Conservation (phyloP, 257 asterid genomes). For the Ophiorrhiza pumila region DNA sequence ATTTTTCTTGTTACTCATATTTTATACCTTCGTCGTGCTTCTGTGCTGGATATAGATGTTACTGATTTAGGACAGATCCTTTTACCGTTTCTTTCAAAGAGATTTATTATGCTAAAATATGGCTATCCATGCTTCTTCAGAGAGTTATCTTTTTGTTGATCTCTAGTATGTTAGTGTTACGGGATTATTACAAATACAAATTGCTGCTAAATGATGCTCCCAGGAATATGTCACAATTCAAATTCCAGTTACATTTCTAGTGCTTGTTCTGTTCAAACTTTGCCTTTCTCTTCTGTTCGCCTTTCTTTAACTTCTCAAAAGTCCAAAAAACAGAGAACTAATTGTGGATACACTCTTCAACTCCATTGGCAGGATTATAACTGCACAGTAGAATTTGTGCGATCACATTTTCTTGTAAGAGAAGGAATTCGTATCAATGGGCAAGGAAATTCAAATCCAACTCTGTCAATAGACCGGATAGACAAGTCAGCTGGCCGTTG, state of each 20-base stretch:
- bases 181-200: neutral
- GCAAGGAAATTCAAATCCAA: constrained; percentile 84
- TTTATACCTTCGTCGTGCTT: neutral
- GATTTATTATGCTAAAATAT: too few species aligned
- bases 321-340: neutral
- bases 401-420: constrained; percentile 91
- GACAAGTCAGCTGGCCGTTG: constrained; percentile 83
- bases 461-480: constrained; percentile 76
- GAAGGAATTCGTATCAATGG: constrained; percentile 81
- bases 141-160: too few species aligned
- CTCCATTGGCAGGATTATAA: constrained; percentile 61
- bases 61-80: neutral
- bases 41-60: neutral
- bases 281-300: neutral
- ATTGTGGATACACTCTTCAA: neutral
- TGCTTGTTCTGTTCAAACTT: neutral
- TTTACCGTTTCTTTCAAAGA: too few species aligned
- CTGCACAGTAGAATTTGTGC: constrained; percentile 75
- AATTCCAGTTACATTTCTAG: neutral
- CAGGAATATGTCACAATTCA: neutral
- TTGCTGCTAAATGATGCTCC: neutral
- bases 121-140: too few species aligned
- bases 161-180: too few species aligned
- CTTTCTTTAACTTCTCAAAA: neutral
- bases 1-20: too few species aligned